phyloP scores from a whole-genome alignment of 768 basidiomycete species.

The Mycena galopus region DNA sequence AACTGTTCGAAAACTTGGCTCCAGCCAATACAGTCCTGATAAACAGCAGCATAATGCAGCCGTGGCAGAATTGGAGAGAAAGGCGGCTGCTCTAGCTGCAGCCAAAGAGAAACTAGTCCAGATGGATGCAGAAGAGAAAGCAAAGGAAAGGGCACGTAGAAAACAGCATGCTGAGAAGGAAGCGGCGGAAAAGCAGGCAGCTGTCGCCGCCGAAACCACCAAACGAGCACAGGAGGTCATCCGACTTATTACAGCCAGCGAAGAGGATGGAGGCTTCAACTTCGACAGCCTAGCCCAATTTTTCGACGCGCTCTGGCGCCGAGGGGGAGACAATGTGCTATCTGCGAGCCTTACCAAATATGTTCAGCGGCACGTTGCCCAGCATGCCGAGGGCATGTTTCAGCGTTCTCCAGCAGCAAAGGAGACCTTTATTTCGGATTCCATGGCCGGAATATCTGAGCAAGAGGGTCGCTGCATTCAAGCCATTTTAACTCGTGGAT shows the following conservation, averaged over 20 bases:
- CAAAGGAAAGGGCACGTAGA: no score
- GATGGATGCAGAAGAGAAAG: not conserved
- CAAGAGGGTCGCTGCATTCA: constrained; percentile 24
- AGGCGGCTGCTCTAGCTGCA: not conserved
- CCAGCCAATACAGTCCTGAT: not conserved
- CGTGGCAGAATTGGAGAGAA: no score
- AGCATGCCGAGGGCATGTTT: constrained; percentile 1
- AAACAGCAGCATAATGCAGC: no score
- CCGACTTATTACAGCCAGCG: not conserved
- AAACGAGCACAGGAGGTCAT: constrained; percentile 9
- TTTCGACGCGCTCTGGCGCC: constrained; percentile 22
- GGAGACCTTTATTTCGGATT: not conserved
- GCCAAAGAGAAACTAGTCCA: not conserved
- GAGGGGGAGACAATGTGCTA: no score
- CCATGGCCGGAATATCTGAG: constrained; percentile 3
- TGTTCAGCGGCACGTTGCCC: not conserved
- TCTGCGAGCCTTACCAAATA: no score
- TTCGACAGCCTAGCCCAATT: constrained; percentile 15
- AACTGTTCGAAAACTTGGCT: not conserved
- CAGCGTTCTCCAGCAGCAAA: not conserved
- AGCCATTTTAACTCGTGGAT: not conserved
- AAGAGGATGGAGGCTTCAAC: constrained; percentile 20
- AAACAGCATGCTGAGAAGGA: no score
- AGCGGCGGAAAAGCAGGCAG: no score
- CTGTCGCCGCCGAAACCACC: not conserved